Evolutionary conservation across 139 green algal species (phyloP), one percentile per base, ranked within the genome.

Genomic region (Chlorella sorokiniana): DNA sequence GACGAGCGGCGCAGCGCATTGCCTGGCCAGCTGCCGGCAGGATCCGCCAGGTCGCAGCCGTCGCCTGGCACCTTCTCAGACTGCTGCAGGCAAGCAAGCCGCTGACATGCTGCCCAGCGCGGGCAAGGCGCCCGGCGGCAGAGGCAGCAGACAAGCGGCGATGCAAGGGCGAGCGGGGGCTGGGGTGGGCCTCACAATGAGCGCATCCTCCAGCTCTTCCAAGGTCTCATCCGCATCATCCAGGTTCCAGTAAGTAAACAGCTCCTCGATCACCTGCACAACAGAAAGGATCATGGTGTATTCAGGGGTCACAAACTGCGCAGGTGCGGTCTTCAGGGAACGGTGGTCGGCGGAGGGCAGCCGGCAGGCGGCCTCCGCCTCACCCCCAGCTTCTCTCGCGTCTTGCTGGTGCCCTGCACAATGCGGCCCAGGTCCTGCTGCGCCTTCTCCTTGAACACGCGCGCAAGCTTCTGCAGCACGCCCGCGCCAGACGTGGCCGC

Each of bases 181-280:
- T n/a, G n/a, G 44, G 44, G 16, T 35, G 45, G 27, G 11, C 52
- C 91, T 86, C 81, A 95, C 91, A 86, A 97, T 96, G 48, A 98
- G 90, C 8, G 87, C 90, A 56, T 99, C 96, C 83, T 99, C 96
- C 59, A 99, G 90, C 87, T 98, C 95, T 85, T 99, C 96, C 71
- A 98, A 88, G 1, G 88, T 92, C 65, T 91, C 87, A 37, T 99
- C 96, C 38, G 93, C 92, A 59, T 98, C 94, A 56, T 98, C 95
- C 52, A 99, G 81, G 23, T 85, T 97, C 96, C 95, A 99, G 72
- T 98, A 95, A 1, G 92, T 86, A 14, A 98, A 87, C 38, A 99
- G 88, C 89, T 99, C 96, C 33, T 99, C 96, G 41, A 99, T 92
- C 8, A 98, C 84, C 92, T 96, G 85, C 42, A 75, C 79, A 18